Evolutionary conservation across 257 asterid species (phyloP), one percentile per base, ranked within the genome.

Genomic region (Prunella vulgaris): DNA sequence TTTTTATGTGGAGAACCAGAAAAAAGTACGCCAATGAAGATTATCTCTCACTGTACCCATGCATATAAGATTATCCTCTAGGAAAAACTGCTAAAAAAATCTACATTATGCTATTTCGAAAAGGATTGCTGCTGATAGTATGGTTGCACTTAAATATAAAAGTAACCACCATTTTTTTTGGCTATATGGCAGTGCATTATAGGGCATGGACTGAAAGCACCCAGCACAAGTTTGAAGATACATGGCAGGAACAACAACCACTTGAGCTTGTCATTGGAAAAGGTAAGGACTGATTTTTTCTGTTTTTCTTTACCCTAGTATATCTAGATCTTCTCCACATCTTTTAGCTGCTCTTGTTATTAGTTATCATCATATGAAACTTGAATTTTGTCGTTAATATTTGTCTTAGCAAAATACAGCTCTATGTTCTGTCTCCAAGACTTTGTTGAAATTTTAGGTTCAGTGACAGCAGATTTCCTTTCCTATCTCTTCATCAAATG

Each of bases 211-310:
- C 96, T 53, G 94, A 86, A 79, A 86, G 87, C 81, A 88, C 96
- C 65, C 84, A 75, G 33, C 97, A 90, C 91, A 88, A 90, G 81
- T 93, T 93, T 63, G 99, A 90, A 79, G 99, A 93, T 73, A 90
- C 99, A 65, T 90, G 99, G 97, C 91, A 80, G 54, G 99, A 93
- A 72, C 96, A 89, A 30, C 97, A 85, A 74, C 97, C 96, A 33
- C 83, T 90, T 69, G 99, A 93, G 88, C 78, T 93, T 79, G 74
- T 93, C 64, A 51, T 93, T 38, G 99, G 99, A 73, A 93, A 93
- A 93, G 97, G 99, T 93, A 73, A 44, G 59, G 76, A 51, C 70
- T 60, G 54, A 44, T 21, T 22, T 77, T 42, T 30, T 24, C 62
- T 58, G n/a, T 57, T 24, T 18, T 60, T 21, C 44, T 58, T 58